Evolutionary conservation across 805 yeast genomes (phyloP), one percentile per base, ranked within the genome.

Genomic region (Kodamaea restingae): DNA sequence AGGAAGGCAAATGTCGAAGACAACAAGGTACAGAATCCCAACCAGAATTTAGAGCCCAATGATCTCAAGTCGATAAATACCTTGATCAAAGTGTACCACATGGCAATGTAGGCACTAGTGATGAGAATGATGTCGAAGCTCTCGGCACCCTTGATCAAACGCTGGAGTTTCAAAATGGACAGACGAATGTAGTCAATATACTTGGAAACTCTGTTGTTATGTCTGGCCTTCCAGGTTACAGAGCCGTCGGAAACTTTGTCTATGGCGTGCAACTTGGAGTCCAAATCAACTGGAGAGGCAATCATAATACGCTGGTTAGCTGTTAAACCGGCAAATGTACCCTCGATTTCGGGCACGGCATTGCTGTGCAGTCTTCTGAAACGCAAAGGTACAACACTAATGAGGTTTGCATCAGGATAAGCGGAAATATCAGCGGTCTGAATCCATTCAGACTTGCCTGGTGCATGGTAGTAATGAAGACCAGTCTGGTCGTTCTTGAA

Each of bases 1-100:
- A 88, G 66, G 52, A 93, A 84, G 2, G 95, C 95, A 63, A 85
- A 84, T 17, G 82, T 76, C 3, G 95, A 84, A 9, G 91, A 80
- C 20, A 84, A 67, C 27, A 91, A 61, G 3, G 95, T 81, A 11
- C 95, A 78, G 49, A 85, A 74, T 7, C 84, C 91, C 38, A 93
- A 72, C 95, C 95, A 88, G 52, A 87, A 81, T 50, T 78, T 84
- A 21, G 97, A 87, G 20, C 96, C 96, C 20, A 82, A 66, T 37
- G 71, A 66, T 37, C 71, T 71, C 93, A 91, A 82, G 49, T 87
- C 88, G 43, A 77, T 52, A 51, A 85, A 90, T 21, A 91, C 74
- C 44, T 80, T 79, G 43, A 77, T 63, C 49, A 91, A 75, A 8
- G 96, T 86, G 61, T 84, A 81, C 73, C 85, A 71, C 96, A 90